Evolutionary conservation across 305 asterid genomes (phyloP).

Genomic region (Fraxinus velutina): DNA sequence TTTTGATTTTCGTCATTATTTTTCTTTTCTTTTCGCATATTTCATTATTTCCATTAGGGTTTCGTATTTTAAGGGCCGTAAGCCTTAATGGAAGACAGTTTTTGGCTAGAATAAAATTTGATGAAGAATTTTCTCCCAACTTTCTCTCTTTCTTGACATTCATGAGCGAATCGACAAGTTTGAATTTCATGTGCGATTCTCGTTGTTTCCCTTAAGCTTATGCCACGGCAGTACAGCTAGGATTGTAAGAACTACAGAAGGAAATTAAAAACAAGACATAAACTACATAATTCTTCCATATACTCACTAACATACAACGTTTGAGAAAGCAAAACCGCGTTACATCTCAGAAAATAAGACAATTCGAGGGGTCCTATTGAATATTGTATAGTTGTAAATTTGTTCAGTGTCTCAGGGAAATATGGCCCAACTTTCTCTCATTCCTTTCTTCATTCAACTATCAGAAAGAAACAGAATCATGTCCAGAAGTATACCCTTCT

Average conservation of each 20-base stretch:
- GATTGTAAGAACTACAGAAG: background rate
- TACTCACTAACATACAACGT: background rate
- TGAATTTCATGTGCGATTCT: too few species aligned
- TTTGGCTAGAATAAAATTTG: background rate
- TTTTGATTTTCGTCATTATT: too few species aligned
- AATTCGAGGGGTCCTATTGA: background rate
- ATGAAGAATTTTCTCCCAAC: background rate
- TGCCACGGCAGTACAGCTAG: background rate
- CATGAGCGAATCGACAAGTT: background rate
- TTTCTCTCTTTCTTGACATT: background rate
- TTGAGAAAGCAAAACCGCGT: background rate
- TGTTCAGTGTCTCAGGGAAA: background rate
- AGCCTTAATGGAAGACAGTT: background rate
- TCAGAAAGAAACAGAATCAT: background rate
- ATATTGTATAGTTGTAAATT: too few species aligned
- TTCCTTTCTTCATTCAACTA: background rate
- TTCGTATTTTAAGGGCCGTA: background rate
- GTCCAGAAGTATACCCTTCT: conserved; percentile 1
- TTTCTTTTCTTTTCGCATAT: too few species aligned
- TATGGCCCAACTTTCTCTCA: background rate
- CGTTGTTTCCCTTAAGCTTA: background rate
- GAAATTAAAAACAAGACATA: background rate
- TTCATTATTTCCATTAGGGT: background rate
- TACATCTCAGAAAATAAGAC: background rate
- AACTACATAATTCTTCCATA: background rate